Evolutionary conservation across 306 rosid genomes (phyloP), one percentile per base, ranked within the genome.

Genomic region (Prunus dulcis): DNA sequence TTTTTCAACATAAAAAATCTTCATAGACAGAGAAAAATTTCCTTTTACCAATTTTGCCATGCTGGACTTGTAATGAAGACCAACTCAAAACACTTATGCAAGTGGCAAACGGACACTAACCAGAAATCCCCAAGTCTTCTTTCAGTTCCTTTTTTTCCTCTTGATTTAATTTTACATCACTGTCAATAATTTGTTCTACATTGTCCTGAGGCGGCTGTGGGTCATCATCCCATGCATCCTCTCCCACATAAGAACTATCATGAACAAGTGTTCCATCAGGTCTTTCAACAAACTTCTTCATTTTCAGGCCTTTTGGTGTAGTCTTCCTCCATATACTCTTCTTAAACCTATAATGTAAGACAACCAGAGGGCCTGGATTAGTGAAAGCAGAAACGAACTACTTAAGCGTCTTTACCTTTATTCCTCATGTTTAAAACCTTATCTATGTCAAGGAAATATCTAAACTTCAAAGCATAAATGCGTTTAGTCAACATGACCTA

Each of bases 181-280:
- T 80, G 77, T 87, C 92, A 81, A 95, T 80, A 30, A 89, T 81
- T 83, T 88, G 88, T 50, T 88, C 86, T 61, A 92, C 82, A 75
- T 73, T 80, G 65, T 90, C 92, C 79, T 76, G 88, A 49, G 84
- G 85, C 75, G 65, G 69, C 80, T 84, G 90, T 51, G 43, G 84
- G 72, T 89, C 97, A 84, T 89, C 92, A 82, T 85, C 89, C 97
- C 97, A 95, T 78, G 99, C 99, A 88, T 92, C 91, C 89, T 95
- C 99, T 80, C 99, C 97, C 76, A 90, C 87, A 81, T 82, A 95
- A 72, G 96, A 85, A 82, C 84, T 82, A 86, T 95, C 99, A 83
- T 83, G 95, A 72, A 92, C 87, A 79, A 89, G 83, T 23, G 92
- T 87, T 82, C 98, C 97, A 81, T 88, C 92, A 67, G 96, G 92